These are phyloP conservation scores for Apophysomyces ossiformis DNA, from an alignment of 371 early-diverging fungal species.

Conservation along the genomic window DNA sequence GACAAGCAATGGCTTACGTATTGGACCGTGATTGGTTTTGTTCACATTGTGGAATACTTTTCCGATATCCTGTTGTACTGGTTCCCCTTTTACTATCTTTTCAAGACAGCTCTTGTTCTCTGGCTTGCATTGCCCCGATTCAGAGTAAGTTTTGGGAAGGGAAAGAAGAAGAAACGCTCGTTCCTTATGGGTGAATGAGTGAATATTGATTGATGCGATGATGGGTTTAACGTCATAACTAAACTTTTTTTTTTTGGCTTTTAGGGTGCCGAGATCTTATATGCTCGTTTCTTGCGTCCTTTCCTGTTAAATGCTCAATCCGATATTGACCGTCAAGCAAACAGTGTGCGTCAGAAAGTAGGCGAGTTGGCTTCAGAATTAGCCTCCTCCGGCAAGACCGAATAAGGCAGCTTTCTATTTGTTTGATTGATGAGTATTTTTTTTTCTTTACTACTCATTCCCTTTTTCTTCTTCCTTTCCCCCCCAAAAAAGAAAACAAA, in stretches of 20 bases:
- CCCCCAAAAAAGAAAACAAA: too few relatives aligned
- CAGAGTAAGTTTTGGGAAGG: slow-evolving; percentile 53
- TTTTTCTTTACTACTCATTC: too few relatives aligned
- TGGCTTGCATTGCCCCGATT: slow-evolving; percentile 85
- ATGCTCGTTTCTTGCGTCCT: slow-evolving; percentile 49
- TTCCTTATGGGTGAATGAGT: too few relatives aligned
- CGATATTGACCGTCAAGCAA: slow-evolving; percentile 24
- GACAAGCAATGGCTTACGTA: slow-evolving; percentile 91
- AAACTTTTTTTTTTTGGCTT: slow-evolving; percentile 7
- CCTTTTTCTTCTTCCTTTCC: too few relatives aligned
- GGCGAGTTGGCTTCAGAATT: slow-evolving; percentile 28
- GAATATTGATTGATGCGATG: too few relatives aligned
- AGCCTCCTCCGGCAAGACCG: neutral
- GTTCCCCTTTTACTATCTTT: slow-evolving; percentile 92
- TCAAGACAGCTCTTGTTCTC: slow-evolving; percentile 87
- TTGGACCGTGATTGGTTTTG: slow-evolving; percentile 87
- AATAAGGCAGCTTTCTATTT: too few relatives aligned
- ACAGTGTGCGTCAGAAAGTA: slow-evolving; percentile 26
- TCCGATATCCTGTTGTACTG: slow-evolving; percentile 83
- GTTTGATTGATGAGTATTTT: too few relatives aligned
- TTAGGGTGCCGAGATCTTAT: slow-evolving; percentile 53
- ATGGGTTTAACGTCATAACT: too few relatives aligned
- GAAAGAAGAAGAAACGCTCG: too few relatives aligned
- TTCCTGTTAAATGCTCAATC: slow-evolving; percentile 38
- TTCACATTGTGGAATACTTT: slow-evolving; percentile 87